A percentile compares a stretch with the other conserved stretches of the same genome.
Conservation (phyloP, 148 eudicot species). For the Mesembryanthemum crystallinum region DNA sequence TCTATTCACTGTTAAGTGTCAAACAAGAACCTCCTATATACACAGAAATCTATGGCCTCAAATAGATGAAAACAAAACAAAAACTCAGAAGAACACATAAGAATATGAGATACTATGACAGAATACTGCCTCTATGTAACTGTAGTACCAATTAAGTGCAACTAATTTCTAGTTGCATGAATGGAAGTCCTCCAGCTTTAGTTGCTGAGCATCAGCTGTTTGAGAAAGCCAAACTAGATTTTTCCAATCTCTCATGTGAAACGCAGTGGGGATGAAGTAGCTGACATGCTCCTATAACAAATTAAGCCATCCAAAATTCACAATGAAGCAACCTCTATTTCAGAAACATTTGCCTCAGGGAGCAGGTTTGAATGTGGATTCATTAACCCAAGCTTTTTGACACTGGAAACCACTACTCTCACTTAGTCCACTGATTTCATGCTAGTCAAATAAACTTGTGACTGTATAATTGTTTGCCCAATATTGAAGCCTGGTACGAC, state of each 20-base stretch:
- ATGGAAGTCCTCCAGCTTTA: neutral
- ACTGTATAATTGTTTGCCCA: constrained; percentile 71
- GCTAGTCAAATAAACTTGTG: constrained; percentile 72
- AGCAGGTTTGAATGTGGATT: neutral
- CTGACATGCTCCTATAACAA: neutral
- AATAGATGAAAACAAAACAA: neutral
- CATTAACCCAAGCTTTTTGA: neutral
- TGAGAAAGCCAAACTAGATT: neutral
- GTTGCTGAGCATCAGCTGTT: neutral
- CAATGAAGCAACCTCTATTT: neutral
- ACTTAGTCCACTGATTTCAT: constrained; percentile 24
- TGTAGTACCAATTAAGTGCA: neutral
- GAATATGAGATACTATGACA: neutral
- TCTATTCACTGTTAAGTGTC: constrained; percentile 18
- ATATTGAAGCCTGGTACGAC: constrained; percentile 85
- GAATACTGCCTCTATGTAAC: neutral
- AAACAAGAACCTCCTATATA: constrained; percentile 21
- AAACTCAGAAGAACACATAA: neutral
- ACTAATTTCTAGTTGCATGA: neutral
- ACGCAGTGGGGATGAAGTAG: no score
- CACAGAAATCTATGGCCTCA: constrained; percentile 17
- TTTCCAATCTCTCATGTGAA: neutral
- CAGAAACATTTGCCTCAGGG: neutral
- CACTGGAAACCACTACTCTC: neutral
- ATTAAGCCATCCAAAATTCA: no score